Evolutionary conservation across 1,284 basidiomycete genomes (phyloP).

Genomic region (Inonotus obliquus): DNA sequence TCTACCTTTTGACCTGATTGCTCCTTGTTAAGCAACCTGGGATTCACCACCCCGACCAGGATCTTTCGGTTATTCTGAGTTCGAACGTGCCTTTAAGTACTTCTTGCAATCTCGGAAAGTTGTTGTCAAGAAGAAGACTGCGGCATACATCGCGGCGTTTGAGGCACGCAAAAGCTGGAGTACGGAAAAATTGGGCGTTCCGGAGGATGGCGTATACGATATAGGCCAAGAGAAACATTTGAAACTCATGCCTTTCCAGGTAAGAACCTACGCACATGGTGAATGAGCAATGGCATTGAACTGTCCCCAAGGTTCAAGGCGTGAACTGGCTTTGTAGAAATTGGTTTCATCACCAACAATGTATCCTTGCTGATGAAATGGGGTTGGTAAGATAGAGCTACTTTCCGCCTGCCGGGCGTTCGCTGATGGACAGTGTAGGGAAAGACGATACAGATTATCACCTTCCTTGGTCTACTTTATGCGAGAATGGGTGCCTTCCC

Average conservation of each 20-base stretch:
- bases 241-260: constrained; percentile 84
- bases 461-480: constrained; percentile 79
- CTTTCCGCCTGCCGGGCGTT: not conserved
- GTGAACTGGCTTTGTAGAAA: constrained; percentile 91
- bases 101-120: constrained; percentile 66
- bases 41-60: constrained; percentile 74
- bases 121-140: constrained; percentile 48
- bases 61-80: constrained; percentile 58
- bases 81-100: constrained; percentile 56
- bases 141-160: constrained; percentile 34
- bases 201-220: constrained; percentile 41
- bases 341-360: constrained; percentile 84
- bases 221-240: constrained; percentile 59
- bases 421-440: constrained; percentile 44
- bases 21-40: constrained; percentile 67
- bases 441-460: constrained; percentile 90
- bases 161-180: constrained; percentile 44
- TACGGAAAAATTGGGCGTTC: constrained; percentile 43
- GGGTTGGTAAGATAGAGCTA: constrained; percentile 56
- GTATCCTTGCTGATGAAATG: constrained; percentile 99
- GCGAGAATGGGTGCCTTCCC: constrained; percentile 63
- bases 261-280: constrained; percentile 27
- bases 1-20: not conserved
- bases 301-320: constrained; percentile 65
- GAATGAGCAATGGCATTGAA: not conserved